Conservation (phyloP, 2,329 filamentous ascomycete genomes). For the Fusarium pseudocircinatum region DNA sequence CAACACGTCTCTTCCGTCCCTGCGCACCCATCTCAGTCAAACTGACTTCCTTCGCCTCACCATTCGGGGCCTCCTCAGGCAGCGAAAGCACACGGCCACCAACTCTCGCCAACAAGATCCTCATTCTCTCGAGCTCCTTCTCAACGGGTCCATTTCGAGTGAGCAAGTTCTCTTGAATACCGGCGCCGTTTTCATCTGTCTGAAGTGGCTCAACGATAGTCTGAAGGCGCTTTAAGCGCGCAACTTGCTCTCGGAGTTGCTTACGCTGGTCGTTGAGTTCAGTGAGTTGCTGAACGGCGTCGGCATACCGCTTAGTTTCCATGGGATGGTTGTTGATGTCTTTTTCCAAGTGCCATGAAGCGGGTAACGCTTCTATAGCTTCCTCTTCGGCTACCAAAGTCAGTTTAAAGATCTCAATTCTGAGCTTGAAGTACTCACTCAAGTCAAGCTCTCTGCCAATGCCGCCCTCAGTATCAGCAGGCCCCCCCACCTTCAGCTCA, state of each 20-base stretch:
- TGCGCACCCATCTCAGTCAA: conserved; percentile 19
- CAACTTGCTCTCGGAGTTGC: conserved; percentile 53
- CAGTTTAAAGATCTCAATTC: background rate
- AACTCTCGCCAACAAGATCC: conserved; percentile 69
- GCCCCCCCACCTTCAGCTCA: conserved; percentile 51
- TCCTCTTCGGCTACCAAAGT: conserved; percentile 50
- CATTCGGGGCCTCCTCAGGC: conserved; percentile 15
- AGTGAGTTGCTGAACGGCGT: conserved; percentile 59
- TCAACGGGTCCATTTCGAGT: conserved; percentile 72
- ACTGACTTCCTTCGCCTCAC: background rate
- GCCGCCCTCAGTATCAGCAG: conserved; percentile 50
- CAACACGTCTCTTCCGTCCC: conserved; percentile 40
- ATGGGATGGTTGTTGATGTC: conserved; percentile 51
- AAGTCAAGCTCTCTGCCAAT: conserved; percentile 56
- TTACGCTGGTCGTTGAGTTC: conserved; percentile 56
- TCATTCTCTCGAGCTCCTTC: conserved; percentile 72
- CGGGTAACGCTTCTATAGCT: conserved; percentile 58
- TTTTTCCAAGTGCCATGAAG: conserved; percentile 56
- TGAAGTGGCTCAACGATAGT: conserved; percentile 57
- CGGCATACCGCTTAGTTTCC: conserved; percentile 62
- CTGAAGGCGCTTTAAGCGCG: conserved; percentile 59
- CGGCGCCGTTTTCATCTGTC: conserved; percentile 44
- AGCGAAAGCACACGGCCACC: conserved; percentile 58
- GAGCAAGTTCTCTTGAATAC: conserved; percentile 73
- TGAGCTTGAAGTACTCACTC: conserved; percentile 45